A percentile compares a stretch with the other conserved stretches of the same genome.
Conservation (phyloP, 768 basidiomycete genomes). For the Peribolospora baueri region DNA sequence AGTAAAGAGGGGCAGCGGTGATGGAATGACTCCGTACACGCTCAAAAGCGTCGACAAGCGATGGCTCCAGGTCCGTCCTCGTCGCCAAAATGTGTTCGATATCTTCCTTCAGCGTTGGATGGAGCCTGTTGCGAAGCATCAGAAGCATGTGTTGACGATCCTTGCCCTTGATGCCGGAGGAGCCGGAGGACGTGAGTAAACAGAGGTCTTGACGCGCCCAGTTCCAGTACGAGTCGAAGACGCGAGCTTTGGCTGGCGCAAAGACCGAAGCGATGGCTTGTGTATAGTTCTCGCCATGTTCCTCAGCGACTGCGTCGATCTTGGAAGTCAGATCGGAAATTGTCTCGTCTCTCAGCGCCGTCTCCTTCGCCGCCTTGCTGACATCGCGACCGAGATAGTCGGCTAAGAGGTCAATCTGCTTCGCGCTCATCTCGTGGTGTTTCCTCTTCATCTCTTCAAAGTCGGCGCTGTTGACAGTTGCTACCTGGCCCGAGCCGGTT, state of each 20-base stretch:
- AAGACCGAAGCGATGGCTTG: constrained; percentile 88
- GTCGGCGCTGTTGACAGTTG: constrained; percentile 84
- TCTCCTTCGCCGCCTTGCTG: constrained; percentile 64
- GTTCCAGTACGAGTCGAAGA: constrained; percentile 98
- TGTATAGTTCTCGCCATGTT: constrained; percentile 82
- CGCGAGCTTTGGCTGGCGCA: constrained; percentile 83
- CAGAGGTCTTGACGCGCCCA: constrained; percentile 74
- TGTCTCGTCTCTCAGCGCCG: constrained; percentile 40
- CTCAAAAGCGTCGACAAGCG: too few species aligned
- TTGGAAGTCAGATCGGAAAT: constrained; percentile 20
- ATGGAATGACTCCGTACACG: too few species aligned
- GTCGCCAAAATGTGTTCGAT: constrained; percentile 21
- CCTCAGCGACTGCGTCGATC: constrained; percentile 63
- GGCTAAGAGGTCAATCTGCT: constrained; percentile 89
- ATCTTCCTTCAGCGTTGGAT: constrained; percentile 82
- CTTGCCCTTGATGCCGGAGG: constrained; percentile 16
- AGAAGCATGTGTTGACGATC: constrained; percentile 94
- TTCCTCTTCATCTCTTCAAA: constrained; percentile 89
- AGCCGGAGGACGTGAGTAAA: constrained; percentile 27
- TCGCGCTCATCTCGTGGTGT: constrained; percentile 70
- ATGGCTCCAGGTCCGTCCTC: too few species aligned
- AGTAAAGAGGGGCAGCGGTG: too few species aligned
- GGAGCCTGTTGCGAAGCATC: constrained; percentile 9
- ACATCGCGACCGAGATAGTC: constrained; percentile 86
- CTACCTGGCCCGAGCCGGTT: constrained; percentile 38